Percentiles rank a stretch among this genome's conserved stretches.
Conservation (phyloP, 495 filamentous ascomycete species). For the Rusavskia elegans region DNA sequence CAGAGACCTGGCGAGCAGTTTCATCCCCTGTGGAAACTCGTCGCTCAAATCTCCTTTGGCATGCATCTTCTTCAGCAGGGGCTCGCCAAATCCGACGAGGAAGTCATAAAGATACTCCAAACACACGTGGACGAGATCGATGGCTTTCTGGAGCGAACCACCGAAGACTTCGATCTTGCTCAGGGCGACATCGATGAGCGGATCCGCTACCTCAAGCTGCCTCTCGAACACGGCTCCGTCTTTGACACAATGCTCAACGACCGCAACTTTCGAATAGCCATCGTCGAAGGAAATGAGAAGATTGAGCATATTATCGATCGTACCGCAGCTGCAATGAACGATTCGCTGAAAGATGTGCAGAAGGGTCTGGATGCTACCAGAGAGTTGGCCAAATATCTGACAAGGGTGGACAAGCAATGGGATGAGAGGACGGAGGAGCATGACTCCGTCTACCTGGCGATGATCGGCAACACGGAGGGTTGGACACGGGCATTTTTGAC, state of each 20-base stretch:
- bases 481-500: conserved; percentile 63
- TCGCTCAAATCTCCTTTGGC: conserved; percentile 87
- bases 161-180: conserved; percentile 75
- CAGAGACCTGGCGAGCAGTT: conserved; percentile 49
- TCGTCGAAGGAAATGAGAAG: conserved; percentile 74
- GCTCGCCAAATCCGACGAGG: conserved; percentile 71
- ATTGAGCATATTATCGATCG: conserved; percentile 78
- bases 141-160: conserved; percentile 67
- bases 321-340: conserved; percentile 57
- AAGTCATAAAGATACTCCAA: conserved; percentile 81
- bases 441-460: conserved; percentile 53
- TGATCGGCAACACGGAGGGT: conserved; percentile 76
- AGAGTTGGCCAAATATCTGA: conserved; percentile 62
- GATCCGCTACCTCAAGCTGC: conserved; percentile 62
- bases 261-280: conserved; percentile 59
- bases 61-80: conserved; percentile 74
- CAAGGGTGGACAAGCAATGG: conserved; percentile 40
- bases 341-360: conserved; percentile 57
- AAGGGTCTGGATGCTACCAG: conserved; percentile 64
- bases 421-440: conserved; percentile 26
- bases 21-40: conserved; percentile 79
- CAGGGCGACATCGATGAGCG: conserved; percentile 57
- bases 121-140: conserved; percentile 89
- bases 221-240: conserved; percentile 63
- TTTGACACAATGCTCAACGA: conserved; percentile 87